Evolutionary conservation across 2,329 filamentous ascomycete genomes (phyloP).

Genomic region (Aspergillus clavatus): DNA sequence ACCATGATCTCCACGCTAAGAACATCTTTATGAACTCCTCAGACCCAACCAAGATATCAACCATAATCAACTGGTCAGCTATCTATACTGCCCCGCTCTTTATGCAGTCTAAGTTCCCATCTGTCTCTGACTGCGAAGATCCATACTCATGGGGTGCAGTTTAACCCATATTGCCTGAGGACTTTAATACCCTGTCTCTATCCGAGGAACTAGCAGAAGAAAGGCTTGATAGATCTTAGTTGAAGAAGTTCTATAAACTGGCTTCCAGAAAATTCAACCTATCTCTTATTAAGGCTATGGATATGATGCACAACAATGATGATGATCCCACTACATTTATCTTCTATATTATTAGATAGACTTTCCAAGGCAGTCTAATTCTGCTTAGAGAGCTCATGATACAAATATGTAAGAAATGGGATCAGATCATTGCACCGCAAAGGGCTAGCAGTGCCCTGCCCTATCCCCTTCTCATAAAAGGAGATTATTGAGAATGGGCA

Average conservation of each 20-base stretch:
- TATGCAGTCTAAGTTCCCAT: too few relatives aligned
- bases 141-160: too few relatives aligned
- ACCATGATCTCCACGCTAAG: too few relatives aligned
- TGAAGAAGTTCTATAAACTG: conserved; percentile 23
- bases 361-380: conserved; percentile 15
- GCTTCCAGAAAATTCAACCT: conserved; percentile 22
- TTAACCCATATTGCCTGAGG: too few relatives aligned
- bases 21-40: too few relatives aligned
- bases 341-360: conserved; percentile 17
- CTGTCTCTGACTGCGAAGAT: too few relatives aligned
- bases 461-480: conserved; percentile 16
- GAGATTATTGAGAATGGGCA: conserved; percentile 16
- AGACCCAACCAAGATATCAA: too few relatives aligned
- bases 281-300: conserved; percentile 15
- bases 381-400: conserved; percentile 21
- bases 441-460: conserved; percentile 13
- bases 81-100: too few relatives aligned
- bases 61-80: too few relatives aligned
- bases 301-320: conserved; percentile 16
- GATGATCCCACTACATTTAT: conserved; percentile 20
- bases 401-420: conserved; percentile 24
- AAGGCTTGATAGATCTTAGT: too few relatives aligned
- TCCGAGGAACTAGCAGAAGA: too few relatives aligned
- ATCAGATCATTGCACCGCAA: conserved; percentile 9
- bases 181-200: too few relatives aligned